phyloP scores from a whole-genome alignment of 2,329 filamentous ascomycete genomes.

The Neodidymelliopsis sp. region DNA sequence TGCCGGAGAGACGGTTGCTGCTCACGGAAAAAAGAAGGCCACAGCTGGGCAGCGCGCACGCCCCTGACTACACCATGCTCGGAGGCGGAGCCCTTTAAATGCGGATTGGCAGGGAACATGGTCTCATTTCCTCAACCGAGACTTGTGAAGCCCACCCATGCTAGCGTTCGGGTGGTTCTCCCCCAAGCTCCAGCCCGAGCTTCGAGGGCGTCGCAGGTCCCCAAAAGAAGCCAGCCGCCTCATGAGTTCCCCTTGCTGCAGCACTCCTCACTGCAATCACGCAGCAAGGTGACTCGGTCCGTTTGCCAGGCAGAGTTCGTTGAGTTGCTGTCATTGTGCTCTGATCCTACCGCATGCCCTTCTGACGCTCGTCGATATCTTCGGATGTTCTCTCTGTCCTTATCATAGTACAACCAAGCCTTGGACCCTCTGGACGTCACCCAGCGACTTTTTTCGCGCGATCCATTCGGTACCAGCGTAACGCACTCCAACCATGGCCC shows the following conservation, averaged over 20 bases:
- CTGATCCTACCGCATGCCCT: conserved; percentile 26
- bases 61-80: conserved; percentile 41
- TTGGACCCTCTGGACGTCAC: conserved; percentile 15
- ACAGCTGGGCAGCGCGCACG: conserved; percentile 26
- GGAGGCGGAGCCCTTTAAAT: conserved; percentile 30
- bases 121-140: conserved; percentile 48
- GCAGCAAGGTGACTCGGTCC: conserved; percentile 49
- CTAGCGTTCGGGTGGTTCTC: conserved; percentile 41
- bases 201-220: conserved; percentile 41
- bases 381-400: conserved; percentile 33
- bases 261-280: conserved; percentile 45
- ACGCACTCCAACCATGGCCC: conserved; percentile 51
- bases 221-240: conserved; percentile 45
- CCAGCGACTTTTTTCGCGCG: conserved; percentile 20
- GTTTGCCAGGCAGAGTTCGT: conserved; percentile 34
- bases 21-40: conserved; percentile 13
- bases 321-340: conserved; percentile 32
- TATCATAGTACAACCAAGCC: conserved; percentile 30
- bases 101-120: conserved; percentile 40
- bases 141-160: conserved; percentile 42
- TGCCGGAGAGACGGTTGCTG: conserved; percentile 6
- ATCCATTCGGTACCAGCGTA: conserved; percentile 25
- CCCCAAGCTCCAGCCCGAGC: conserved; percentile 44
- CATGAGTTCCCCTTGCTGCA: conserved; percentile 43
- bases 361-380: conserved; percentile 23